Percentiles rank a stretch among this genome's conserved stretches.
phyloP scores from a whole-genome alignment of 2,329 filamentous ascomycete genomes.

The Colletotrichum lentis region DNA sequence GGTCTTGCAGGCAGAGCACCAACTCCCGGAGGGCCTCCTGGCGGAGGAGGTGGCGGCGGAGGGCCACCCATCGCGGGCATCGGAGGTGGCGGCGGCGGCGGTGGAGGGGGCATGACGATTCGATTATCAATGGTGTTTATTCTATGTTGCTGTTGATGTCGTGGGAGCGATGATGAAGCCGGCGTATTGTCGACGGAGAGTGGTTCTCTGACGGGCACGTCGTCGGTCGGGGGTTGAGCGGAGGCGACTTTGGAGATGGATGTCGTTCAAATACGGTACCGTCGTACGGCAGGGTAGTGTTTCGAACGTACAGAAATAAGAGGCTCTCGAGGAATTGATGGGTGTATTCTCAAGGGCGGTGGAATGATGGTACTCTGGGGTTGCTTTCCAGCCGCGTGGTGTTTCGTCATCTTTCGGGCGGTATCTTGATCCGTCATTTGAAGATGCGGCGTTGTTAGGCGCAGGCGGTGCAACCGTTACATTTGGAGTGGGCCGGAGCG shows the following conservation, averaged over 20 bases:
- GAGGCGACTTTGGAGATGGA: slow-evolving; percentile 5
- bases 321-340: slow-evolving; percentile 33
- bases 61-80: slow-evolving; percentile 66
- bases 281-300: slow-evolving; percentile 14
- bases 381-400: slow-evolving; percentile 36
- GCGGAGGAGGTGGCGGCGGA: slow-evolving; percentile 71
- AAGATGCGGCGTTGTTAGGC: slow-evolving; percentile 29
- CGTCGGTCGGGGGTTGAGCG: slow-evolving; percentile 8
- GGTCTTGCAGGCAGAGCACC: slow-evolving; percentile 67
- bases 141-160: background rate
- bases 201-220: slow-evolving; percentile 34
- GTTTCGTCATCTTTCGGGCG: slow-evolving; percentile 36
- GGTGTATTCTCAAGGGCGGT: slow-evolving; percentile 27
- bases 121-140: background rate
- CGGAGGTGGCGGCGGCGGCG: slow-evolving; percentile 75
- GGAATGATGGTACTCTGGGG: slow-evolving; percentile 30
- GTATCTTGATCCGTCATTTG: slow-evolving; percentile 26
- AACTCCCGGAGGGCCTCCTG: slow-evolving; percentile 44
- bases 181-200: slow-evolving; percentile 6
- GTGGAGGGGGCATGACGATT: slow-evolving; percentile 61
- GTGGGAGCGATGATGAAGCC: background rate
- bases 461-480: slow-evolving; percentile 29
- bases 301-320: slow-evolving; percentile 14
- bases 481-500: slow-evolving; percentile 17
- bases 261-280: slow-evolving; percentile 29